These are phyloP conservation scores for Xylaria sp. DNA, from an alignment of 2,329 filamentous ascomycete genomes.

Conservation along the genomic window DNA sequence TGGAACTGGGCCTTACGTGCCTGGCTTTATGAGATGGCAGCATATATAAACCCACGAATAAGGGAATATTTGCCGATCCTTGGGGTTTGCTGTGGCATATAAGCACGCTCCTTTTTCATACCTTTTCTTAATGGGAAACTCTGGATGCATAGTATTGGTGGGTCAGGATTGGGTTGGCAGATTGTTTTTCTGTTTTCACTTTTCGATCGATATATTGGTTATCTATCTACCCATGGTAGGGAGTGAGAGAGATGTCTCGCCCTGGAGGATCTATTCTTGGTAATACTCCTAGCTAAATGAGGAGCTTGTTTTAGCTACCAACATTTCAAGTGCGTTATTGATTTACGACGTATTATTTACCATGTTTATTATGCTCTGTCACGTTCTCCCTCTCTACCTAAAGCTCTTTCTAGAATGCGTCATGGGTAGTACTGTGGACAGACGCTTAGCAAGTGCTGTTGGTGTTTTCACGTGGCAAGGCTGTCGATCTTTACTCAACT, in stretches of 20 bases:
- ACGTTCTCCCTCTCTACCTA: neutral
- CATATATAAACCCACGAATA: neutral
- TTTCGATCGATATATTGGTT: neutral
- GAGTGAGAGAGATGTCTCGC: neutral
- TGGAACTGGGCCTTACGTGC: neutral
- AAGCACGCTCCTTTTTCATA: constrained; percentile 19
- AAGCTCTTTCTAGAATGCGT: neutral
- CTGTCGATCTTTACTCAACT: neutral
- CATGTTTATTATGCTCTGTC: neutral
- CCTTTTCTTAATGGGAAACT: constrained; percentile 1
- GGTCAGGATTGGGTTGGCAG: constrained; percentile 24
- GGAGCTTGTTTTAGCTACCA: neutral
- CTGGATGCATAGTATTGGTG: constrained; percentile 27
- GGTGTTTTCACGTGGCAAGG: neutral
- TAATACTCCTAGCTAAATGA: constrained; percentile 5
- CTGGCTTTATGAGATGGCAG: neutral
- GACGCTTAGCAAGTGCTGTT: neutral
- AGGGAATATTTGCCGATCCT: neutral
- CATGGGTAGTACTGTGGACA: neutral
- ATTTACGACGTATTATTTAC: neutral
- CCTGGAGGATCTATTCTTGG: constrained; percentile 1
- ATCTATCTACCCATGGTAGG: neutral
- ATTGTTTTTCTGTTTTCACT: constrained; percentile 3
- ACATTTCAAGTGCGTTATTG: neutral
- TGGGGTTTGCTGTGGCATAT: neutral